Base-by-base conservation (phyloP, 2,329 filamentous ascomycete species). In the Lecanosticta acicola region DNA sequence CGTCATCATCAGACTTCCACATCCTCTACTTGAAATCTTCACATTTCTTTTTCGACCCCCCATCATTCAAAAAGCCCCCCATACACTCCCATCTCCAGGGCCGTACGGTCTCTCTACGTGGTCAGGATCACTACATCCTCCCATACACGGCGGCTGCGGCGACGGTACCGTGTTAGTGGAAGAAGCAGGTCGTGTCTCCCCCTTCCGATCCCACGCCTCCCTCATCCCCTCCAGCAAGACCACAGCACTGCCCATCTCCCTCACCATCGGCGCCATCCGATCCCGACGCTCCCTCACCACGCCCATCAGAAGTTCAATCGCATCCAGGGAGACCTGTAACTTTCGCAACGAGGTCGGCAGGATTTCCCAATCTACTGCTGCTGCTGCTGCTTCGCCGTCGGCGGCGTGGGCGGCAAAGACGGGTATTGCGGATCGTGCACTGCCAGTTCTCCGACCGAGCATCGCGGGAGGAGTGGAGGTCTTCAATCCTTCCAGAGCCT, bases 171-270 rank as follows among this genome's bases (percentile, higher is more conserved):
- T 7, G 11, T 5, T 11, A 29, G 24, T 11, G 11, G 24, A 5
- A 29, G 24, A 3, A 11, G 17, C 19, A 39, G 17, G 7, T 39
- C 13, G n/a, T n/a, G n/a, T 41, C 14, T 41, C 20, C 13, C 5
- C 39, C 26, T 21, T 41, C 17, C 10, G 17, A 18, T 51, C 53
- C 48, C 53, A 53, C 3, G 46, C 33, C 32, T 49, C 44, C 17
- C 44, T 38, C 10, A 56, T 49, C 8, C 50, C 50, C 20, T 50
- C 39, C 21, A 58, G 41, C 17, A 57, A 37, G 3, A 53, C 48
- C 16, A 45, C 34, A 14, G 54, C 50, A 34, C 46, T 44, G 7
- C 18, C 37, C 13, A 58, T 39, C 42, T 58, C 56, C 29, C 49
- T 46, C 2, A 54, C 17, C 11, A 58, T 26, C 3, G 51, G 41